These are phyloP conservation scores for Arxiozyma heterogenica DNA, from an alignment of 1,139 yeast genomes.

Conservation along the genomic window DNA sequence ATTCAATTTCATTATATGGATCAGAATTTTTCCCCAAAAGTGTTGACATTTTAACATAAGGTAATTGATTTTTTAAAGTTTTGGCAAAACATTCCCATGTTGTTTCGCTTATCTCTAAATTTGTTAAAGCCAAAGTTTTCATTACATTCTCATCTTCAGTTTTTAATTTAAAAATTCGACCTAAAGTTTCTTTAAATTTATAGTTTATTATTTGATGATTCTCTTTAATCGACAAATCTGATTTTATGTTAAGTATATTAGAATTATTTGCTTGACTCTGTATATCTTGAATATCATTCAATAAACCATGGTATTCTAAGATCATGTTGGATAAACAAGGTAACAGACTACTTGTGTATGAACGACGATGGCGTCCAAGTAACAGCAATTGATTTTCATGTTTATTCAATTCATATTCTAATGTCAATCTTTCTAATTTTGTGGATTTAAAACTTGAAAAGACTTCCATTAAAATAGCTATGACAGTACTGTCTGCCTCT, in stretches of 20 bases:
- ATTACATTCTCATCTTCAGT: slow-evolving; percentile 24
- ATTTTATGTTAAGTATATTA: not conserved
- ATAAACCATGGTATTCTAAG: slow-evolving; percentile 13
- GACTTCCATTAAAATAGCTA: slow-evolving; percentile 41
- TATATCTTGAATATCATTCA: slow-evolving; percentile 3
- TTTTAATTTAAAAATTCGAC: slow-evolving; percentile 21
- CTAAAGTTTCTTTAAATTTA: slow-evolving; percentile 10
- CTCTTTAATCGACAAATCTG: no score
- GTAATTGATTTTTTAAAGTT: slow-evolving; percentile 19
- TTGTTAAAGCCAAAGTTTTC: slow-evolving; percentile 21
- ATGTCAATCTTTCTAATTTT: slow-evolving; percentile 49
- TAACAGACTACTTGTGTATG: slow-evolving; percentile 21
- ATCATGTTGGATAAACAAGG: slow-evolving; percentile 19
- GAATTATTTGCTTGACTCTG: not conserved
- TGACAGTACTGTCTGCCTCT: slow-evolving; percentile 51
- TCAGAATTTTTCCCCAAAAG: slow-evolving; percentile 33
- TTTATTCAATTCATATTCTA: slow-evolving; percentile 54
- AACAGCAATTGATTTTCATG: slow-evolving; percentile 41
- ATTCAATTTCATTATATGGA: slow-evolving; percentile 42
- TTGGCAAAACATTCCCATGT: slow-evolving; percentile 27
- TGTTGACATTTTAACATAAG: slow-evolving; percentile 23
- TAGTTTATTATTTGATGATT: not conserved
- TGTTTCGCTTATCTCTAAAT: slow-evolving; percentile 14
- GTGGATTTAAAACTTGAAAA: slow-evolving; percentile 40
- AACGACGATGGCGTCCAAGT: slow-evolving; percentile 32